Base-by-base conservation (phyloP, 768 basidiomycete genomes). In the Strobilomyces dryophilus region DNA sequence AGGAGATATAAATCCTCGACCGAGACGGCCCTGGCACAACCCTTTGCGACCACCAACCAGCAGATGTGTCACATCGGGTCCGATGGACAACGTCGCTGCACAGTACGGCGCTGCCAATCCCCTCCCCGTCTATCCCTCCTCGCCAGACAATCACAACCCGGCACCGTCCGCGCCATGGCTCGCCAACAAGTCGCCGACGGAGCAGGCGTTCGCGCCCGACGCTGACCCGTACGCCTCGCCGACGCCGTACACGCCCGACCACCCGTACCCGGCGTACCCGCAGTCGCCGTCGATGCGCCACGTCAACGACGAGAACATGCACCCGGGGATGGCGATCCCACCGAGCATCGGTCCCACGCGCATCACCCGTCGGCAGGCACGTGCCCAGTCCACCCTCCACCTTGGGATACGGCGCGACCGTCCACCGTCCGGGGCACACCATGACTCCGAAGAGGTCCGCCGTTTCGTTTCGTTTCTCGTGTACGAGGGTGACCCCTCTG, bases 281-380 rank as follows among this genome's bases (percentile, higher is more conserved):
- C 66, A 72, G 46, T 66, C 66, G 1, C 66, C 66, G 12, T 58
- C 65, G 15, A 48, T 71, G 24, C 24, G 24, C 14, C 69, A 67
- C 42, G 54, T 54, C 21, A 55, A 57, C 18, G 64, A 66, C 54
- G 63, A 69, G 10, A 57, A 58, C 57, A 59, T 65, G 41, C 64
- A 61, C 43, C 55, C 63, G 51, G 49, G 61, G 50, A 53, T 71
- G 54, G 45, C 54, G 21, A 71, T 76, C 46, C 53, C 61, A 12
- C 69, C 79, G 29, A 80, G 74, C 68, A 76, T 80, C 55, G 82
- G 81, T 0, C 81, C 82, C 44, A 69, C 70, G 55, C 78, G 82
- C 54, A 68, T 72, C 46, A 75, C 76, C 37, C 76, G 81, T 39
- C 70, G 78, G 37, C 77, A 76, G 58, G 71, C 68, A 66, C 71